These are phyloP conservation scores for Neofusicoccum parvum DNA, from an alignment of 2,329 filamentous ascomycete genomes.

Conservation along the genomic window DNA sequence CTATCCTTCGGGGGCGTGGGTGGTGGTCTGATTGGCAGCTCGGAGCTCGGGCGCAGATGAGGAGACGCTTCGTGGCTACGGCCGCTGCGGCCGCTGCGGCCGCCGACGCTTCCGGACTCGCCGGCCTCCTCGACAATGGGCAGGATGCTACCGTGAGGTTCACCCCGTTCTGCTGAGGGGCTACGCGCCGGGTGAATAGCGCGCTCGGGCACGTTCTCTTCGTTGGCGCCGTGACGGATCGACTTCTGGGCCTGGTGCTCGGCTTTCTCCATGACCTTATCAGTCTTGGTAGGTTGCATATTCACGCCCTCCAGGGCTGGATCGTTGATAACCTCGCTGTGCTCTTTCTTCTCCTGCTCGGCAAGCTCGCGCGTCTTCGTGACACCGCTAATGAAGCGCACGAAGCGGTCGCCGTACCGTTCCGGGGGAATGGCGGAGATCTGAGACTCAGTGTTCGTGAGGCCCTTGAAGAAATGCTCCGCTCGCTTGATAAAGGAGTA, in stretches of 20 bases:
- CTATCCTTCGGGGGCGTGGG: conserved; percentile 49
- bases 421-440: conserved; percentile 92
- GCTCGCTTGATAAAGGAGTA: conserved; percentile 93
- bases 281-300: conserved; percentile 46
- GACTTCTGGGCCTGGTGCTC: conserved; percentile 66
- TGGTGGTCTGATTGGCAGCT: conserved; percentile 38
- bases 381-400: conserved; percentile 86
- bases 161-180: conserved; percentile 59
- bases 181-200: conserved; percentile 61
- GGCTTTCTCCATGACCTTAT: conserved; percentile 59
- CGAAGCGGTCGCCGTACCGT: conserved; percentile 89
- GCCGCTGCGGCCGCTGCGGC: conserved; percentile 55
- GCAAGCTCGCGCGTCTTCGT: conserved; percentile 90
- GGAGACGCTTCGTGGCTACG: conserved; percentile 27
- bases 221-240: conserved; percentile 47
- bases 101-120: conserved; percentile 70
- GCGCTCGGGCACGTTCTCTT: conserved; percentile 64
- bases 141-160: conserved; percentile 61
- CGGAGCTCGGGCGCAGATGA: conserved; percentile 17
- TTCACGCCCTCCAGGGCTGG: conserved; percentile 44
- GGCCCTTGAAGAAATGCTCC: conserved; percentile 95
- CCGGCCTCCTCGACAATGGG: conserved; percentile 91
- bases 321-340: conserved; percentile 37
- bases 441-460: conserved; percentile 78
- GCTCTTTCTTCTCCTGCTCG: conserved; percentile 54